Base-by-base conservation (phyloP, 192 early-diverging fungal species). In the Backusella psychrophila region DNA sequence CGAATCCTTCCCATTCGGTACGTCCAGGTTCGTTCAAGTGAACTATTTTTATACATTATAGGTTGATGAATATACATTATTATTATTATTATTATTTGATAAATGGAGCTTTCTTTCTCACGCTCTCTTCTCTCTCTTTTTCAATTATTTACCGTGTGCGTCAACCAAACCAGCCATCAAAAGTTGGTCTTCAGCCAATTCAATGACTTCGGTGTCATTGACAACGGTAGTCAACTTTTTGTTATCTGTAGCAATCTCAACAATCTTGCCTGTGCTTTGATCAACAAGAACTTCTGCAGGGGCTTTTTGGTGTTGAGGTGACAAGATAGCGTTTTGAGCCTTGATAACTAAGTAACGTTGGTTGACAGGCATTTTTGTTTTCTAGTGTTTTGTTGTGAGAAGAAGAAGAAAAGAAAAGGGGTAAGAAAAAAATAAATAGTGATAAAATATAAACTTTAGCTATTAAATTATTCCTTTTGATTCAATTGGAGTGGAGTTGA, bases 21-120 rank as follows among this genome's bases (percentile, higher is more conserved):
- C 93, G 89, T 29, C 93, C 93, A 12, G 93, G 93, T 82, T 95
- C 92, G 77, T 95, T 95, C 80, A 95, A 88, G 77, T 95, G 93
- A 15, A 95, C 93, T 85, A 80, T 56, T 66, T 19, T 29, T 33
- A 23, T 63, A 63, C 36, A 36, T 66, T 33, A 41, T 34, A 29
- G 6, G 33, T 23, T 31, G 17, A 26, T 34, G 23, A 8, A 14
- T 44, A 29, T 59, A 21, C 38, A 44, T 46, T 29, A 6, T 46
- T 11, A 23, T 46, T 29, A 6, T 46, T 11, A 23, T 33, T 23
- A 23, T 36, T 19, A 42, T 42, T 9, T 3, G 21, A 21, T 29
- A 9, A 3, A 33, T 33, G 3, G 33, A 33, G 33, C 33, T 33
- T 33, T 33, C 4, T 19, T 35, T 34, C 71, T 34, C 33, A 14